Conservation (phyloP, 306 rosid species). For the Sechiopsis laciniata region DNA sequence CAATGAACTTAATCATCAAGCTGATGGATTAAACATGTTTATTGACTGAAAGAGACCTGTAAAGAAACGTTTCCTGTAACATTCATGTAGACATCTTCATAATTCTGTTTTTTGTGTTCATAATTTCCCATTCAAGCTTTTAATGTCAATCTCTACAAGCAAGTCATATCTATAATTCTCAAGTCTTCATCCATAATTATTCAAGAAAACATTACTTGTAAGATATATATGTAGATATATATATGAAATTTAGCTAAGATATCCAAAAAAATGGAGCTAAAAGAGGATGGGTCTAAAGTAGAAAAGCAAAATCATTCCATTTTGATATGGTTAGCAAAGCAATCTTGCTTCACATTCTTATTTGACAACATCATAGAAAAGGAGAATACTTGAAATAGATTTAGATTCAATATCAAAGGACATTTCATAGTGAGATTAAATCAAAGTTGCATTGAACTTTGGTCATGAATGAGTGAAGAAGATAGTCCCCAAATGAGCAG, state of each 20-base stretch:
- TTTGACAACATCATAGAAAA: neutral
- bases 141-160: too few species aligned
- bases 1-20: too few species aligned
- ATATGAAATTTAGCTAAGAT: neutral
- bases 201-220: too few species aligned
- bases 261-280: too few species aligned
- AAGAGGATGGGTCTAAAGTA: neutral
- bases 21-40: too few species aligned
- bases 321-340: neutral
- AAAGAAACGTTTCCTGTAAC: neutral
- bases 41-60: neutral
- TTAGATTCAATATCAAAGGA: neutral
- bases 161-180: too few species aligned
- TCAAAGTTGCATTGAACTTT: neutral
- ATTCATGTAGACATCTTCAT: neutral
- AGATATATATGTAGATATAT: too few species aligned
- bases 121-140: neutral
- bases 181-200: too few species aligned
- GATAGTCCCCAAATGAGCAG: constrained; percentile 23
- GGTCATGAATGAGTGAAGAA: neutral
- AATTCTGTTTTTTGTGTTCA: neutral
- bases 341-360: neutral
- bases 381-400: neutral
- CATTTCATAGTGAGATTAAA: neutral
- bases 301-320: neutral